These are phyloP conservation scores for Ophiocordyceps robertsii DNA, from an alignment of 2,329 filamentous ascomycete species.

Conservation along the genomic window DNA sequence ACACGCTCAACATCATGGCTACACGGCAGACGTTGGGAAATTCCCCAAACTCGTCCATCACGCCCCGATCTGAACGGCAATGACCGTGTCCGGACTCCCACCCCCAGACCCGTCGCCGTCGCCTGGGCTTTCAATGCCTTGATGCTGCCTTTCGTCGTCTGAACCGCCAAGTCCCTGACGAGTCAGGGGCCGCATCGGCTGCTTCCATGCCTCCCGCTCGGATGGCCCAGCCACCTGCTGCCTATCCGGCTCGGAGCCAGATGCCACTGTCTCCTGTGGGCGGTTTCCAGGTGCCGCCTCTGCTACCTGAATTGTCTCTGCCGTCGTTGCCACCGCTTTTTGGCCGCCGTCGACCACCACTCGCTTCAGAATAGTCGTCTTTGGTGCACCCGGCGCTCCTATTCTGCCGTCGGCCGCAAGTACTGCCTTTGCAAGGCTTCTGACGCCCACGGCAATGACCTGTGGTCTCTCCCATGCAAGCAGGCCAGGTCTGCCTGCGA, in stretches of 20 bases:
- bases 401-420: constrained; percentile 24
- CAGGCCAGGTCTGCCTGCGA: constrained; percentile 26
- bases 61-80: constrained; percentile 2
- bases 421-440: constrained; percentile 25
- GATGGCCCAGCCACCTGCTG: too few species aligned
- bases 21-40: neutral
- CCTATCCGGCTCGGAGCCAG: too few species aligned
- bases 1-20: neutral
- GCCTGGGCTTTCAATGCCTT: neutral
- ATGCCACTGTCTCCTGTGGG: too few species aligned
- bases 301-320: neutral
- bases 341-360: constrained; percentile 13
- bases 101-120: constrained; percentile 1
- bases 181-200: constrained; percentile 6
- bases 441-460: constrained; percentile 26
- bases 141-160: neutral
- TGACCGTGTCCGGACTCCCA: constrained; percentile 6
- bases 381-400: constrained; percentile 10
- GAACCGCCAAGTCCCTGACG: neutral
- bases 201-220: neutral
- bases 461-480: constrained; percentile 35
- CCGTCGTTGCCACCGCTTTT: constrained; percentile 1
- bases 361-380: constrained; percentile 17
- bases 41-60: neutral
- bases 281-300: neutral